Evolutionary conservation across 768 basidiomycete species (phyloP).

Genomic region (Boletus vermiculosoides): DNA sequence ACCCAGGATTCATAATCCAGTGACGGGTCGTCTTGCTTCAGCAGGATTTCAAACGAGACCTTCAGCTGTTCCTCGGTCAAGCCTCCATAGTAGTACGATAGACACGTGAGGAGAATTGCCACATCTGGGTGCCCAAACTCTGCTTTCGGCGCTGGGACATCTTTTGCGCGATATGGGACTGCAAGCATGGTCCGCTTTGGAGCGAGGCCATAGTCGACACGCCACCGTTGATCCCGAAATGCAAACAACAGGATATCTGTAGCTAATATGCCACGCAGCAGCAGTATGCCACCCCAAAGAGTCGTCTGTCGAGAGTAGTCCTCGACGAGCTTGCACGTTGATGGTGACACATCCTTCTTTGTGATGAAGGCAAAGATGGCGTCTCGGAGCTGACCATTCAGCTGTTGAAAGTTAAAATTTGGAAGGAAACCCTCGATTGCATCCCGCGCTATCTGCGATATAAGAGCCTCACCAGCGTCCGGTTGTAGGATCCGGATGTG

Average conservation of each 20-base stretch:
- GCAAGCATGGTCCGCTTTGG: constrained; percentile 43
- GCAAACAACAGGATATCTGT: constrained; percentile 40
- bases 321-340: background rate
- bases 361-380: background rate
- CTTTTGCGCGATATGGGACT: constrained; percentile 55
- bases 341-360: background rate
- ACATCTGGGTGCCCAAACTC: constrained; percentile 57
- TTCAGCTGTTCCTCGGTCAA: constrained; percentile 39
- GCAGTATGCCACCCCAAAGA: constrained; percentile 39
- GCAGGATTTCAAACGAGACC: constrained; percentile 37
- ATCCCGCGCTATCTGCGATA: background rate
- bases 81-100: constrained; percentile 51
- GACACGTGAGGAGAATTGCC: constrained; percentile 43
- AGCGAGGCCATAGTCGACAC: constrained; percentile 53
- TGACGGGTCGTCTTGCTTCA: constrained; percentile 40
- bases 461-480: background rate
- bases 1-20: constrained; percentile 45
- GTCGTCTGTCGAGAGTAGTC: constrained; percentile 9
- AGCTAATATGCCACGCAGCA: constrained; percentile 46
- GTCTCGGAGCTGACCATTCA: background rate
- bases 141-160: constrained; percentile 43
- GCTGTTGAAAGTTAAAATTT: constrained; percentile 13
- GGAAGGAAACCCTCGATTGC: constrained; percentile 12
- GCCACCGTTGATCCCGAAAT: constrained; percentile 43
- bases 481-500: constrained; percentile 14